These are phyloP conservation scores for Nitzschia sp. DNA, from an alignment of 108 stramenopile genomes.

Conservation along the genomic window DNA sequence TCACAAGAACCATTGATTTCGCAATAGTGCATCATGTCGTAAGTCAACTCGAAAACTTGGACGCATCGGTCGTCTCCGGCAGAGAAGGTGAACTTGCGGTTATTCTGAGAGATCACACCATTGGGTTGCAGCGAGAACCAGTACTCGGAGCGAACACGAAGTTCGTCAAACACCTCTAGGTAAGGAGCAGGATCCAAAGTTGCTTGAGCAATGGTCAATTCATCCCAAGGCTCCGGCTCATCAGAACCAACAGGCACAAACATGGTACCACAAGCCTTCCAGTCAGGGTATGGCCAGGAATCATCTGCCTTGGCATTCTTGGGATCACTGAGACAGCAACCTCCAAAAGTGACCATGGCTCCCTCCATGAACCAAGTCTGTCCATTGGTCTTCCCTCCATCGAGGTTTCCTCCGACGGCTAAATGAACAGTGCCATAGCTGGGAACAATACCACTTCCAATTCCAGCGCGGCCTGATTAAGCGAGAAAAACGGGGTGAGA, in stretches of 20 bases:
- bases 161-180: slow-evolving; percentile 4
- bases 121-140: slow-evolving; percentile 13
- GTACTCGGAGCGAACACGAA: slow-evolving; percentile 8
- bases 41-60: slow-evolving; percentile 11
- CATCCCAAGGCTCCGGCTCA: neutral
- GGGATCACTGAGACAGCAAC: slow-evolving; percentile 11
- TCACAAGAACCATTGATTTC: neutral
- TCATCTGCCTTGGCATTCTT: neutral
- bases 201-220: neutral
- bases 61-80: slow-evolving; percentile 6
- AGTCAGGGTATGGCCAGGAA: slow-evolving; percentile 3
- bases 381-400: slow-evolving; percentile 10
- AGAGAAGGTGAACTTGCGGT: neutral
- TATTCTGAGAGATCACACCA: slow-evolving; percentile 3
- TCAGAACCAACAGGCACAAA: slow-evolving; percentile 6
- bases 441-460: slow-evolving; percentile 19
- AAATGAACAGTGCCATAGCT: neutral
- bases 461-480: slow-evolving; percentile 11
- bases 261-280: slow-evolving; percentile 16
- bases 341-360: slow-evolving; percentile 7
- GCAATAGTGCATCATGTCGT: neutral
- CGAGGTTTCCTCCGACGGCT: slow-evolving; percentile 11
- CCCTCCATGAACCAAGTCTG: slow-evolving; percentile 16
- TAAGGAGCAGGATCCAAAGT: slow-evolving; percentile 14
- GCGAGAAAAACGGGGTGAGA: neutral